Evolutionary conservation across 2,329 filamentous ascomycete genomes (phyloP), one percentile per base, ranked within the genome.

Genomic region (Fusarium haematococcum): DNA sequence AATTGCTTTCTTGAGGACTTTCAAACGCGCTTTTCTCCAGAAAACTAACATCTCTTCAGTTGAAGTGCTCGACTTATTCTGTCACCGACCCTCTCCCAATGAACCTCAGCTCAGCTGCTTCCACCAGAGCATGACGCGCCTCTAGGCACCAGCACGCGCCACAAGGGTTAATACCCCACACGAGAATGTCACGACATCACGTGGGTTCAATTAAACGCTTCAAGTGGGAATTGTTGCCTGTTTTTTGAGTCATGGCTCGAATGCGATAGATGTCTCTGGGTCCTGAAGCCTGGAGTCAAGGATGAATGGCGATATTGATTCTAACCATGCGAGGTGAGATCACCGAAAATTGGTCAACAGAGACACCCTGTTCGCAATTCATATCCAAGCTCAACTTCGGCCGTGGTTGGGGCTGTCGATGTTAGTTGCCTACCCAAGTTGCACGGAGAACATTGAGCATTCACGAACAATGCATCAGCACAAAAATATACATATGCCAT

Each of bases 181-280:
- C 79, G 78, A 79, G 48, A 61, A 30, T 63, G 23, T 48, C 79
- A 73, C 80, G 78, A 64, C 33, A 59, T 81, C 80, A 81, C 75
- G 77, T 80, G 78, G 67, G 1, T 23, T 52, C 14, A 66, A 43
- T 72, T 52, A 27, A 70, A 16, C 2, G 25, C 5, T 14, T 56
- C 33, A 23, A 39, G 41, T 63, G 66, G 73, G 67, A 66, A 63
- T 71, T 54, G 71, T 37, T 75, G 73, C 73, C 73, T 75, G 48
- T 43, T 61, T 57, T 57, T 45, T 48, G 45, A 33, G 50, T 45
- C 25, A 62, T 27, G 23, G 30, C 41, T 33, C 7, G 70, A 64
- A 73, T 57, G 45, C n/a, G 33, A 43, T 70, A 68, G 61, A 69
- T 16, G 20, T 60, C 4, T 41, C 18, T 30, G 52, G 20, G 54